Conservation (phyloP, 2,329 filamentous ascomycete genomes). For the Cordyceps javanica region DNA sequence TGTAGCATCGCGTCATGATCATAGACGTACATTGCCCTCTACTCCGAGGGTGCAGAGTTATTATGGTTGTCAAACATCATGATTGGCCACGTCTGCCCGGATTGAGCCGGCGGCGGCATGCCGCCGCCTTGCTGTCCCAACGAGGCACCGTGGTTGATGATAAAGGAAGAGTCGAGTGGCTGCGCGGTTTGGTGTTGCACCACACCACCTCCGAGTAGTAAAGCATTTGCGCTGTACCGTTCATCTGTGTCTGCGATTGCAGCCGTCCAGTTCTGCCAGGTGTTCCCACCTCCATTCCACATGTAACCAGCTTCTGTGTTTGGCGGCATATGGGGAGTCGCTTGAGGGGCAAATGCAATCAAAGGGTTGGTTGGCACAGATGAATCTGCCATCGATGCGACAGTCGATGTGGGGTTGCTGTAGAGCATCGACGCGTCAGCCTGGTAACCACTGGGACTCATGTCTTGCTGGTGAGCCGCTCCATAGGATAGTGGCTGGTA, state of each 20-base stretch:
- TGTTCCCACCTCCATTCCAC: constrained; percentile 33
- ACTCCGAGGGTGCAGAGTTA: constrained; percentile 3
- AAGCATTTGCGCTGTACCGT: constrained; percentile 42
- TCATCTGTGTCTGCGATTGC: constrained; percentile 45
- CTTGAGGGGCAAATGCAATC: constrained; percentile 34
- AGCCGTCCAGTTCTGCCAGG: constrained; percentile 50
- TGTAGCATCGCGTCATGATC: not conserved
- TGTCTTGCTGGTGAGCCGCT: constrained; percentile 20
- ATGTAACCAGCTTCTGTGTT: constrained; percentile 24
- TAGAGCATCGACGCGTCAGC: constrained; percentile 25
- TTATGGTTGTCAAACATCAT: constrained; percentile 11
- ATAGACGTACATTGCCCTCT: not conserved
- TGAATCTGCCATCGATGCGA: constrained; percentile 18
- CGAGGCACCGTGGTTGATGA: constrained; percentile 2
- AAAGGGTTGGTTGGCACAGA: constrained; percentile 31
- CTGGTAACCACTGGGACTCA: constrained; percentile 20
- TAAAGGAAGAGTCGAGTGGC: constrained; percentile 3
- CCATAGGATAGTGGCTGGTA: constrained; percentile 27
- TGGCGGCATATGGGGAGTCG: constrained; percentile 28
- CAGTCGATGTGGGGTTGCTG: constrained; percentile 16
- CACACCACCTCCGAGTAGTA: constrained; percentile 36
- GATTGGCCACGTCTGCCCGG: constrained; percentile 8
- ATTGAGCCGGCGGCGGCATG: not conserved
- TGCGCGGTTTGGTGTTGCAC: constrained; percentile 10
- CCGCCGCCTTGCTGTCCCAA: constrained; percentile 1